Percentiles rank a stretch among this genome's conserved stretches.
Conservation (phyloP, 805 yeast species). For the Sporopachydermia lactativora region DNA sequence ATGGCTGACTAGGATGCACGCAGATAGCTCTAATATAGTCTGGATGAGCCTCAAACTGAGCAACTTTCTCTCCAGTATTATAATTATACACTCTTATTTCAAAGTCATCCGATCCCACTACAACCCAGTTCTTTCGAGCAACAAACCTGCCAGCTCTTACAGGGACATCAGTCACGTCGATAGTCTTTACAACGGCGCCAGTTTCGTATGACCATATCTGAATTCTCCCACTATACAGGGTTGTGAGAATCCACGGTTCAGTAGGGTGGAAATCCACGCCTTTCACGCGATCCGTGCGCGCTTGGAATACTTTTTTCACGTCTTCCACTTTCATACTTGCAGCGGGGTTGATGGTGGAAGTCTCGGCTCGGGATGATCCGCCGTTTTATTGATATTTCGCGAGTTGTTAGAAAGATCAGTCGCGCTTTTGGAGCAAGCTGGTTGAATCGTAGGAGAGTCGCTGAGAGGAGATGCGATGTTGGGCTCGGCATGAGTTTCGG, state of each 20-base stretch:
- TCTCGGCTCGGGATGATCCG: too few relatives aligned
- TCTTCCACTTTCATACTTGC: neutral
- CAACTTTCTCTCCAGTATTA: slow-evolving; percentile 87
- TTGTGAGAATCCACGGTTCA: slow-evolving; percentile 92
- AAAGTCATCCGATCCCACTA: slow-evolving; percentile 93
- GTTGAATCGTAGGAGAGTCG: too few relatives aligned
- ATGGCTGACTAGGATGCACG: slow-evolving; percentile 89
- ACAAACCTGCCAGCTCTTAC: slow-evolving; percentile 91
- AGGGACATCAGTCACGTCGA: slow-evolving; percentile 93
- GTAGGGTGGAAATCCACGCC: slow-evolving; percentile 97
- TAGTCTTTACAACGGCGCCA: slow-evolving; percentile 64
- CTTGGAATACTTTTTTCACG: slow-evolving; percentile 58
- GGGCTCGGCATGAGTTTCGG: too few relatives aligned
- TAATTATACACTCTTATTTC: slow-evolving; percentile 87
- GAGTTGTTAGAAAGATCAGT: too few relatives aligned
- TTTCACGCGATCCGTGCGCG: slow-evolving; percentile 93
- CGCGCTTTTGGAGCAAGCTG: too few relatives aligned
- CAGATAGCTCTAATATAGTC: slow-evolving; percentile 90
- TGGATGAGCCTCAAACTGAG: slow-evolving; percentile 96
- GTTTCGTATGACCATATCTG: slow-evolving; percentile 95
- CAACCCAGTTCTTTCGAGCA: slow-evolving; percentile 94
- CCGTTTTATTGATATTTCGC: too few relatives aligned
- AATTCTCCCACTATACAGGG: slow-evolving; percentile 79
- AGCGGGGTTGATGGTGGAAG: too few relatives aligned
- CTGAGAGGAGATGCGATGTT: too few relatives aligned